Conservation (phyloP, 106 monocot genomes). For the Apostasia shenzhenica region DNA sequence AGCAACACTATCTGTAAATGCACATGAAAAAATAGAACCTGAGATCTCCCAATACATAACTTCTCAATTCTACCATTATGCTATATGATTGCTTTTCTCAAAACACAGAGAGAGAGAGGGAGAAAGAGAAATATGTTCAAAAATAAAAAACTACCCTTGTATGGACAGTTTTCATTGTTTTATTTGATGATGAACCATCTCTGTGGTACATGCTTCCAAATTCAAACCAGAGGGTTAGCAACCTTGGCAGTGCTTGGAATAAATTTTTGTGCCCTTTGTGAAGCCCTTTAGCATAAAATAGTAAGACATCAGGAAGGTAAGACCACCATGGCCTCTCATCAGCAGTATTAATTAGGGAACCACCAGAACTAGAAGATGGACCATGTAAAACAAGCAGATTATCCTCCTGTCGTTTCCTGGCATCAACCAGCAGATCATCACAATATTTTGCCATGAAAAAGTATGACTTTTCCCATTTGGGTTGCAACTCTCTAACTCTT, state of each 20-base stretch:
- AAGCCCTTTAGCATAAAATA: conserved; percentile 91
- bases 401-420: conserved; percentile 91
- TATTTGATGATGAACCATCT: conserved; percentile 41
- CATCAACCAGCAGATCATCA: conserved; percentile 97
- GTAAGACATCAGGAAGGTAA: conserved; percentile 75
- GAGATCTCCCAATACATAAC: no score
- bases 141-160: conserved; percentile 43
- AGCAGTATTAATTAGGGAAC: conserved; percentile 17
- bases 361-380: conserved; percentile 28
- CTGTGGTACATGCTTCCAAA: conserved; percentile 83
- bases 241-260: conserved; percentile 88
- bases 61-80: no score
- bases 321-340: conserved; percentile 98
- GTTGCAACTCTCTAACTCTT: conserved; percentile 91
- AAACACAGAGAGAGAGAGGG: background rate
- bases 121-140: background rate
- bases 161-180: conserved; percentile 66
- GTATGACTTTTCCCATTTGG: conserved; percentile 95
- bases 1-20: no score
- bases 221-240: conserved; percentile 97
- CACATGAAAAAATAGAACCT: no score
- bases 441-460: conserved; percentile 94
- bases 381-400: conserved; percentile 11
- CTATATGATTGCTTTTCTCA: no score
- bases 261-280: conserved; percentile 92